These are phyloP conservation scores for Candida maesae DNA, from an alignment of 805 yeast genomes.

Conservation along the genomic window DNA sequence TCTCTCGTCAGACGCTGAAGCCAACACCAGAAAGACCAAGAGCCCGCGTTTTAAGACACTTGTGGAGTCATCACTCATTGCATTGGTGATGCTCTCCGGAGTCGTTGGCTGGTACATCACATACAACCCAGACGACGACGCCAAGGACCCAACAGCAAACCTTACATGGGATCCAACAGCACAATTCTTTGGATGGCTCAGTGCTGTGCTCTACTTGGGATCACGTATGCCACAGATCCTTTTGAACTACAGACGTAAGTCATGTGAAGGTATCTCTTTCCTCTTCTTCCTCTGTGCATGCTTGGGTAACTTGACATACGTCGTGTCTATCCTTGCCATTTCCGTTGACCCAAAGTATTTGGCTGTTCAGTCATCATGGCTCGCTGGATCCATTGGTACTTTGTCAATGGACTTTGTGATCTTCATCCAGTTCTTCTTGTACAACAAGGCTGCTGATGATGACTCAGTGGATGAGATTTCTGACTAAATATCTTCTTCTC, in stretches of 20 bases:
- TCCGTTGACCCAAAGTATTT: constrained; percentile 68
- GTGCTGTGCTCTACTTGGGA: constrained; percentile 74
- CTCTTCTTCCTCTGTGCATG: constrained; percentile 94
- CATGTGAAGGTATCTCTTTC: constrained; percentile 93
- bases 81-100: constrained; percentile 71
- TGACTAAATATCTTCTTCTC: neutral
- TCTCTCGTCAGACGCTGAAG: constrained; percentile 8
- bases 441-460: constrained; percentile 34
- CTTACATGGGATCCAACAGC: constrained; percentile 71
- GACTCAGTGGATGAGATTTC: constrained; percentile 14
- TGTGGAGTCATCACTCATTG: constrained; percentile 45
- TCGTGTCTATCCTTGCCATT: constrained; percentile 75
- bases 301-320: constrained; percentile 88
- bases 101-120: constrained; percentile 83
- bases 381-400: constrained; percentile 89
- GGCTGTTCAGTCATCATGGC: constrained; percentile 85
- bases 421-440: constrained; percentile 80
- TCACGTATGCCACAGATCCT: constrained; percentile 91
- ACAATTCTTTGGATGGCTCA: constrained; percentile 78
- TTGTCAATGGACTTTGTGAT: constrained; percentile 77
- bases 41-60: constrained; percentile 22
- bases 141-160: constrained; percentile 34
- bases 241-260: constrained; percentile 78
- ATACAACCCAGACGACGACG: constrained; percentile 37
- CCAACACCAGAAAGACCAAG: constrained; percentile 9